A percentile compares a stretch with the other conserved stretches of the same genome.
Conservation (phyloP, 805 yeast genomes). For the Candida mattraensis region DNA sequence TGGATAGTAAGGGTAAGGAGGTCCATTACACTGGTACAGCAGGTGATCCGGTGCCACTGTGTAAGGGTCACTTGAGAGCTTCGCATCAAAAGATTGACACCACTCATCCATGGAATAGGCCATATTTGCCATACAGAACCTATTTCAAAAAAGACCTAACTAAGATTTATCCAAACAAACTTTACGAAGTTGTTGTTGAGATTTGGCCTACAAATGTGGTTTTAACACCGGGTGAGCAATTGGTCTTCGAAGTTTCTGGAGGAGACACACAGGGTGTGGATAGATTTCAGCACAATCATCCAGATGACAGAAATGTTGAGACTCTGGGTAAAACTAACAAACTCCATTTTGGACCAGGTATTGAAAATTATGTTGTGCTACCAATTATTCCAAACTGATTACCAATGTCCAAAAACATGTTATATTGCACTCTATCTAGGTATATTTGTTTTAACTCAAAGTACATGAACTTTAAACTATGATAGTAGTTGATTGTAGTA, state of each 20-base stretch:
- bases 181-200: conserved; percentile 12
- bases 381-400: conserved; percentile 10
- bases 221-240: conserved; percentile 7
- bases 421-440: too few species aligned
- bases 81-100: conserved; percentile 9
- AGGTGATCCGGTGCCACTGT: conserved; percentile 13
- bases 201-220: conserved; percentile 15
- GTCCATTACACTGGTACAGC: conserved; percentile 13
- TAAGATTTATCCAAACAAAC: conserved; percentile 7
- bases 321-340: conserved; percentile 10
- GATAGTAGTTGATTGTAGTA: too few species aligned
- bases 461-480: too few species aligned
- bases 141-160: conserved; percentile 8
- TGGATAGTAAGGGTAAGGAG: conserved; percentile 5
- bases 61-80: conserved; percentile 10
- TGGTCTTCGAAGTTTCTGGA: conserved; percentile 10
- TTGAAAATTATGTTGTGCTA: conserved; percentile 9
- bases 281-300: conserved; percentile 11
- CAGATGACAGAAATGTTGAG: conserved; percentile 10
- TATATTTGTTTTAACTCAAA: too few species aligned
- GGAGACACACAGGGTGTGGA: conserved; percentile 14
- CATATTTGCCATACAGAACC: conserved; percentile 7
- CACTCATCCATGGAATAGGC: conserved; percentile 6
- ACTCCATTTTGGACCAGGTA: conserved; percentile 9
- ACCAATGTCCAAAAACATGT: too few species aligned